A percentile compares a stretch with the other conserved stretches of the same genome.
These are phyloP conservation scores for Rhizophagus sp. DNA, from an alignment of 192 early-diverging fungal genomes.

Conservation along the genomic window DNA sequence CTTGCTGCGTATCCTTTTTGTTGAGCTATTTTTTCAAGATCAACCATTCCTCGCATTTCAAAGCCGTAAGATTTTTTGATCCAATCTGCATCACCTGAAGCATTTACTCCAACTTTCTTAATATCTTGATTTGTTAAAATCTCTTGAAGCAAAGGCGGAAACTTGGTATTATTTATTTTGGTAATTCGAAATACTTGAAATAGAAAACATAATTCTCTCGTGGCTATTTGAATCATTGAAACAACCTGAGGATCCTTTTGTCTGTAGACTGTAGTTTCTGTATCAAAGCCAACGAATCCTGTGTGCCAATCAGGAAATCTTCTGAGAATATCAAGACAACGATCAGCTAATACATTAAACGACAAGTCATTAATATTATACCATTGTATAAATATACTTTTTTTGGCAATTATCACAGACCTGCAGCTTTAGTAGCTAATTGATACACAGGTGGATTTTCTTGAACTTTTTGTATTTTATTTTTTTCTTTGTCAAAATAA, in stretches of 20 bases:
- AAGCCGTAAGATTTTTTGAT: slow-evolving; percentile 31
- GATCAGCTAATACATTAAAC: not conserved
- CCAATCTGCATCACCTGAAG: slow-evolving; percentile 31
- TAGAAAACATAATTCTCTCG: slow-evolving; percentile 42
- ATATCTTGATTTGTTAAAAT: slow-evolving; percentile 37
- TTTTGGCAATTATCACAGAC: not conserved
- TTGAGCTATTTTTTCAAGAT: slow-evolving; percentile 36
- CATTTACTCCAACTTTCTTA: slow-evolving; percentile 38
- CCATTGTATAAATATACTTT: not conserved
- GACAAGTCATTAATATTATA: not conserved
- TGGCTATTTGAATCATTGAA: slow-evolving; percentile 46
- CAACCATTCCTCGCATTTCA: slow-evolving; percentile 34
- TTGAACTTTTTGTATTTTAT: slow-evolving; percentile 4
- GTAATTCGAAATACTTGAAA: slow-evolving; percentile 45
- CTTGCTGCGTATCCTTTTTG: slow-evolving; percentile 21
- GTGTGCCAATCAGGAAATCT: not conserved
- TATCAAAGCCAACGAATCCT: slow-evolving; percentile 45
- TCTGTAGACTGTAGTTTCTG: slow-evolving; percentile 39
- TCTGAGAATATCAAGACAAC: slow-evolving; percentile 16
- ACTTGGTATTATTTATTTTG: slow-evolving; percentile 8
- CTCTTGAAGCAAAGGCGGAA: slow-evolving; percentile 36
- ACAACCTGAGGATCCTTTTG: slow-evolving; percentile 12
- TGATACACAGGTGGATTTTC: slow-evolving; percentile 10
- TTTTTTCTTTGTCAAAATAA: not conserved
- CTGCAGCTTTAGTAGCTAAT: not conserved